Base-by-base conservation (phyloP, 257 asterid genomes). In the Leonotis leonurus region DNA sequence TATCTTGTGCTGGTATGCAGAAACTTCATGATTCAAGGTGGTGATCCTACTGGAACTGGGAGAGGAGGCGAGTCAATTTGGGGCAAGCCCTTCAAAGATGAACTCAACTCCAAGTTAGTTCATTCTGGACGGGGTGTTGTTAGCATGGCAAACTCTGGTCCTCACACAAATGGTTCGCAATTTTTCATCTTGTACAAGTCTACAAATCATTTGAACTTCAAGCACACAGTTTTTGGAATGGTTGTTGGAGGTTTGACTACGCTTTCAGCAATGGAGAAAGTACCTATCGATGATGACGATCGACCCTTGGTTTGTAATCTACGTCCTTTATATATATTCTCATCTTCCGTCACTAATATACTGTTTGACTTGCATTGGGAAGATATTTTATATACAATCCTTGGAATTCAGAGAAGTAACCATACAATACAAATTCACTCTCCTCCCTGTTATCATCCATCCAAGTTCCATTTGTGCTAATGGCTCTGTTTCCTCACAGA, bases 1-100 rank as follows among this genome's bases (percentile, higher is more conserved):
- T 49, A 53, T 64, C 44, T 56, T 70, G 41, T 54, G 8, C 45
- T 44, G 36, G 57, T 64, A 16, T 73, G 78, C 72, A 89, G 99
- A 75, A 93, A 93, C 81, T 93, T 89, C 73, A 89, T 89, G 97
- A 82, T 93, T 77, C 97, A 93, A 82, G 99, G 99, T 25, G 99
- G 97, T 52, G 99, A 93, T 78, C 96, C 96, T 76, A 87, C 99
- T 43, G 99, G 92, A 68, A 85, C 96, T 33, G 97, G 97, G 49
- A 83, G 59, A 77, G 99, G 99, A 56, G 97, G 97, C 4, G 96
- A 89, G 69, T 89, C 97, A 8, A 93, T 89, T 70, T 93, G 97
- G 96, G 96, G 97, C 48, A 83, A 85, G 75, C 81, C 92, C 61
- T 89, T 93, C 75, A 85, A 85, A 78, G 99, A 93, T 75, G 99